A percentile compares a stretch with the other conserved stretches of the same genome.
Conservation (phyloP, 306 rosid genomes). For the Mimosa pudica region DNA sequence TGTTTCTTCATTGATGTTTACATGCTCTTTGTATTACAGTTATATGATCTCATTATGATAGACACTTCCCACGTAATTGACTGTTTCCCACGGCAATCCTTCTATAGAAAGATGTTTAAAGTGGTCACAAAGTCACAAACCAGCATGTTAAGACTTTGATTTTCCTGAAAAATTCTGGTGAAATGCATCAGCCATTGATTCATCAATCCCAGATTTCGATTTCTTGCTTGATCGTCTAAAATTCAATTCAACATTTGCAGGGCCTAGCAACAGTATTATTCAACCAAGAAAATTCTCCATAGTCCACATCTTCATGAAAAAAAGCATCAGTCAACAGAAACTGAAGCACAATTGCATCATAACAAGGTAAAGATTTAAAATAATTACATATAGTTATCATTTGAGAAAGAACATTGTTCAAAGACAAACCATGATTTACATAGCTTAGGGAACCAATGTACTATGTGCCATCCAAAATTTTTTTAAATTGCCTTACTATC, state of each 20-base stretch:
- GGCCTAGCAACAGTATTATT: not conserved
- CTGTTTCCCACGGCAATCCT: conserved; percentile 45
- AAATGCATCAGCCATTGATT: conserved; percentile 63
- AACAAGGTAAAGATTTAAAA: not conserved
- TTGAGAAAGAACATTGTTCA: too few species aligned
- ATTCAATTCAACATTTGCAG: conserved; percentile 12
- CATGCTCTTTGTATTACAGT: conserved; percentile 27
- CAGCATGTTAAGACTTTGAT: conserved; percentile 50
- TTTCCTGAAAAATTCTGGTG: conserved; percentile 64
- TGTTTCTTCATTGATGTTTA: conserved; percentile 9
- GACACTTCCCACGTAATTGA: conserved; percentile 18
- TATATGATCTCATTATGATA: conserved; percentile 17
- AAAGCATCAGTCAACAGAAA: not conserved
- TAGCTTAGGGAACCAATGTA: too few species aligned
- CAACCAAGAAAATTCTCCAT: conserved; percentile 8
- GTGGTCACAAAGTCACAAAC: conserved; percentile 35
- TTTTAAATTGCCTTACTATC: conserved; percentile 18
- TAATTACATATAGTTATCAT: too few species aligned
- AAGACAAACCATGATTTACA: too few species aligned
- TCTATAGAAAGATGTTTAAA: conserved; percentile 45
- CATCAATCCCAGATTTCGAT: conserved; percentile 58
- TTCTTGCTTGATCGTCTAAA: conserved; percentile 63
- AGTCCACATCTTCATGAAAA: conserved; percentile 18
- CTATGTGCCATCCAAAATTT: not conserved
- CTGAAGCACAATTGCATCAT: conserved; percentile 2